Percentiles rank a stretch among this genome's conserved stretches.
Conservation (phyloP, 495 filamentous ascomycete species). For the Tirmania nivea region DNA sequence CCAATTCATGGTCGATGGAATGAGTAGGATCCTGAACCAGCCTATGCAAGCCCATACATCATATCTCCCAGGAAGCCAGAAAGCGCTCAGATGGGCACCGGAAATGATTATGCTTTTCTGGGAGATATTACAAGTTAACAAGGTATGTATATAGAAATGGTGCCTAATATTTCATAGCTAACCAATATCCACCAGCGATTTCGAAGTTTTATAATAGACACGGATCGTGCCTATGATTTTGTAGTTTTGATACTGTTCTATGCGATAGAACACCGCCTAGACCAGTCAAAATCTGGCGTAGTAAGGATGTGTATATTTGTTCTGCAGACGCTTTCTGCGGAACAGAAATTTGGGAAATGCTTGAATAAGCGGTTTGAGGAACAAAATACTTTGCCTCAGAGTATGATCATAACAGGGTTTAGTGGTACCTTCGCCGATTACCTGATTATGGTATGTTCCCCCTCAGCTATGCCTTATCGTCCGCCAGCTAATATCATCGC, state of each 20-base stretch:
- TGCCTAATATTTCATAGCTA: not conserved
- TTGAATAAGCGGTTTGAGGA: slow-evolving; percentile 76
- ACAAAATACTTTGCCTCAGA: slow-evolving; percentile 66
- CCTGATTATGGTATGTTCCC: slow-evolving; percentile 55
- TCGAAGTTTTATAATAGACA: slow-evolving; percentile 90
- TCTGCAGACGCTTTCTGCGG: slow-evolving; percentile 82
- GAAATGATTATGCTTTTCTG: slow-evolving; percentile 97
- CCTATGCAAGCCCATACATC: slow-evolving; percentile 71
- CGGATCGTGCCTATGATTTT: slow-evolving; percentile 82
- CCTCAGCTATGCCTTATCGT: not conserved
- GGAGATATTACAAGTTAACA: slow-evolving; percentile 95
- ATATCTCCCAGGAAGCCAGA: slow-evolving; percentile 73
- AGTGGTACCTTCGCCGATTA: slow-evolving; percentile 85
- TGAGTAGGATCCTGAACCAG: slow-evolving; percentile 82
- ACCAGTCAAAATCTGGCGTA: slow-evolving; percentile 73
- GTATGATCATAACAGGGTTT: slow-evolving; percentile 63
- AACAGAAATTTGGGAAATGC: slow-evolving; percentile 73
- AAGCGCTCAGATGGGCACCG: slow-evolving; percentile 65
- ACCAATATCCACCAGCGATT: slow-evolving; percentile 33
- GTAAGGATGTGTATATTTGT: slow-evolving; percentile 95
- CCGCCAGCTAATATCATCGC: not conserved
- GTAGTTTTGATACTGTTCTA: slow-evolving; percentile 81
- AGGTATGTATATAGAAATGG: slow-evolving; percentile 18
- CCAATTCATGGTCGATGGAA: slow-evolving; percentile 89
- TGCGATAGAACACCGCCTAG: slow-evolving; percentile 64